Conservation (phyloP, 139 green algal genomes). For the Chlamydomonas sp. region DNA sequence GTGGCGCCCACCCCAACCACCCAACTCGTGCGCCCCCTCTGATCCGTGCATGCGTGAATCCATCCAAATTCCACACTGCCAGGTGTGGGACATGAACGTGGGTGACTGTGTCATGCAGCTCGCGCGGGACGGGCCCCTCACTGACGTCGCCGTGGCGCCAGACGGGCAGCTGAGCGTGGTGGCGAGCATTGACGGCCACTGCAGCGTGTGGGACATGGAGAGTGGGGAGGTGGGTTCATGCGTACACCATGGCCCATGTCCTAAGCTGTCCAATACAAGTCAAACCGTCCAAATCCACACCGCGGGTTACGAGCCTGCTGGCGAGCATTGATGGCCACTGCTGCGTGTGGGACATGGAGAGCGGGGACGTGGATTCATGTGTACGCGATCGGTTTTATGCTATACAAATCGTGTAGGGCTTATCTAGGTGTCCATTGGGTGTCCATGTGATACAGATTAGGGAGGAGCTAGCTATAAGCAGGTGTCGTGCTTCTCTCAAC, state of each 20-base stretch:
- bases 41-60: neutral
- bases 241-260: too few relatives aligned
- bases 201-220: constrained; percentile 54
- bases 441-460: too few relatives aligned
- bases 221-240: constrained; percentile 25
- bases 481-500: too few relatives aligned
- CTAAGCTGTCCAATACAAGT: too few relatives aligned
- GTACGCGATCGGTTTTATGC: too few relatives aligned
- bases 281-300: too few relatives aligned
- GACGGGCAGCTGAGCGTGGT: constrained; percentile 41
- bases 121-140: constrained; percentile 34
- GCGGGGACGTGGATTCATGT: constrained; percentile 25
- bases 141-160: constrained; percentile 45
- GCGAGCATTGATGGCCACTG: constrained; percentile 43
- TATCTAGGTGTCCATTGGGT: too few relatives aligned
- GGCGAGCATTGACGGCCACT: constrained; percentile 41
- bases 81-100: constrained; percentile 84
- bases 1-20: constrained; percentile 33
- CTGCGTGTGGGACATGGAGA: constrained; percentile 54
- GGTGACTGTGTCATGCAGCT: constrained; percentile 68
- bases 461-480: too few relatives aligned
- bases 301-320: constrained; percentile 40
- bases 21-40: neutral
- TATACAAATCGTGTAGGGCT: too few relatives aligned
- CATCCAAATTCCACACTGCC: constrained; percentile 4